Evolutionary conservation across 129 eudicot genomes (phyloP), one percentile per base, ranked within the genome.

Genomic region (Solidago caesia): DNA sequence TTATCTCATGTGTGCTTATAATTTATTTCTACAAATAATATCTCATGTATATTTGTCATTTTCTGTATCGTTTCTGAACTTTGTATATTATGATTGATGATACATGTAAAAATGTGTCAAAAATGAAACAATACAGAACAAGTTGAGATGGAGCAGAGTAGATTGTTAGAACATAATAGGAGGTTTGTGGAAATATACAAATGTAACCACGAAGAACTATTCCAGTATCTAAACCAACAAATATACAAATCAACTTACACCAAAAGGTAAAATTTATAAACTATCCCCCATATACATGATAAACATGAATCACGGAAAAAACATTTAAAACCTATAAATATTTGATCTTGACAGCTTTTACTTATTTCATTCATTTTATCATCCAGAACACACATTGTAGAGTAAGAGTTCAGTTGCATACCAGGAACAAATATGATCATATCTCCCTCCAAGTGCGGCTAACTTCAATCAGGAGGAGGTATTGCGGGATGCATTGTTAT

Each of bases 401-500:
- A 64, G 29, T 10, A 73, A 33, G 63, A 72, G 63, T 58, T 48
- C 15, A 25, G 47, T 62, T 71, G 56, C 70, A 10, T 65, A 65
- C 77, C 74, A 72, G 48, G 29, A 79, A 72, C 16, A 79, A 29
- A 72, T 45, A 60, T 59, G 76, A 62, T 6, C 58, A 29, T 68
- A 59, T 57, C 2, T 2, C 4, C 46, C 42, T 77, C 52, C 53
- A 55, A 33, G 5, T 16, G 62, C 70, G 56, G 68, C 73, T 82
- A 87, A 10, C 80, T 80, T 78, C 73, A 82, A 77, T 33, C 73
- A 8, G 25, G 73, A 43, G 45, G 45, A 69, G 44, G 27, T 73
- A 27, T 80, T 73, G 14, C 2, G 78, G 49, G 71, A 55, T 2
- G 78, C 68, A 27, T 15, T 43, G 56, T 44, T 10, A 43, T 51